Evolutionary conservation across 2,329 filamentous ascomycete genomes (phyloP), one percentile per base, ranked within the genome.

Genomic region (Aspergillus aculeatus): DNA sequence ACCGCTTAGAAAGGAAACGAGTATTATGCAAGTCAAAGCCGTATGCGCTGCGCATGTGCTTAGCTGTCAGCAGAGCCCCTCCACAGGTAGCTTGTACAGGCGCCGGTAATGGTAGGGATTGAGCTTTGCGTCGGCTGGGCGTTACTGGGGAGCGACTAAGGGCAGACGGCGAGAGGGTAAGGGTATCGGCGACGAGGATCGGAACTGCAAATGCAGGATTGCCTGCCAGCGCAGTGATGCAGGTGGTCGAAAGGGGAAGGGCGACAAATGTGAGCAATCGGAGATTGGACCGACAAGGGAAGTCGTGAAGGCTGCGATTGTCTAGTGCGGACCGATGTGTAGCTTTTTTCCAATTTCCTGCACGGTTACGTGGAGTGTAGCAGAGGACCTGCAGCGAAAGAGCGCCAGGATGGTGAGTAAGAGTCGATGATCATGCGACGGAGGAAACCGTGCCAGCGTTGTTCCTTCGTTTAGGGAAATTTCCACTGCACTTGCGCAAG

Each of bases 191-290:
- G 69, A 69, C 65, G 62, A 65, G 62, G 64, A 70, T 66, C 63
- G 67, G 61, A 61, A 64, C 61, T 61, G 65, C 68, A 66, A 66
- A 70, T 69, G 72, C 71, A 72, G 62, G 64, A 68, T 63, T 61
- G 65, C 62, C 69, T 73, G 72, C 71, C 72, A 73, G 63, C 71
- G 66, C 69, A 73, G 68, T 68, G 60, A 73, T 73, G 72, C 72
- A 75, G 65, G 67, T 63, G 68, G 66, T 73, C 72, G 60, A 73
- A 75, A 73, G 58, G 49, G 72, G 72, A 70, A 69, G 61, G 58
- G 54, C 51, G 59, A 70, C 16, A 63, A 65, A 61, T 60, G 41
- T 55, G 63, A 69, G 60, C 61, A 71, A 69, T 73, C 68, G 67
- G 68, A 61, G 69, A 69, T 66, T 66, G 69, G 64, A 60, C 68